Evolutionary conservation across 2,329 filamentous ascomycete genomes (phyloP), one percentile per base, ranked within the genome.

Genomic region (Paramyrothecium sp.): DNA sequence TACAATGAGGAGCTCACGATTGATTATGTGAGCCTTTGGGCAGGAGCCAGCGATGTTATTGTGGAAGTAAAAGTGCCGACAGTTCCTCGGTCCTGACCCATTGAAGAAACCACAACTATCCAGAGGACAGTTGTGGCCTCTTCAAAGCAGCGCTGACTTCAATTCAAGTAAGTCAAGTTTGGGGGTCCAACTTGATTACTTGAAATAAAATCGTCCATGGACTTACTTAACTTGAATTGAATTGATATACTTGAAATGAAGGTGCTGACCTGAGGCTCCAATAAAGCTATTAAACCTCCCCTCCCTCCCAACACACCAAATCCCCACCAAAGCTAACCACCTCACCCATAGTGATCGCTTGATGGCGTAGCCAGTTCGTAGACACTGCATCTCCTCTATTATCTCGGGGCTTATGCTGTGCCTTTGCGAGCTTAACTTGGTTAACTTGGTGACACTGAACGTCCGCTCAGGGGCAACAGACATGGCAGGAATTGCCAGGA

Each of bases 221-320:
- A 50, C 48, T 50, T 50, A 22, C 22, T 50, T 50, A 50, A 50
- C 48, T 50, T 50, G 48, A 50, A 50, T 50, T 50, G 48, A 50
- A 50, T 50, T 50, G 48, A 50, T 50, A 50, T 50, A 50, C 48
- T 50, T 50, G 48, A 50, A 23, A 50, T 50, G n/a, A n/a, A n/a
- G n/a, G n/a, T n/a, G n/a, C n/a, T n/a, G n/a, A n/a, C n/a, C 48
- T 50, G 48, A 13, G 12, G 48, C 30, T 22, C 7, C 20, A 22
- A 50, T 50, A 21, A 50, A 50, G 12, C 11, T 50, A 50, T 50
- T 50, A 50, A 19, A 22, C 48, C 48, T 50, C 48, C 48, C 48
- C 48, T 50, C 48, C 48, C 22, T 50, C 48, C 48, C 48, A 50
- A 50, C 46, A 19, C 48, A 23, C 30, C 48, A 50, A 22, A 22